Base-by-base conservation (phyloP, 345 rosid genomes). In the Hirschfeldia incana region DNA sequence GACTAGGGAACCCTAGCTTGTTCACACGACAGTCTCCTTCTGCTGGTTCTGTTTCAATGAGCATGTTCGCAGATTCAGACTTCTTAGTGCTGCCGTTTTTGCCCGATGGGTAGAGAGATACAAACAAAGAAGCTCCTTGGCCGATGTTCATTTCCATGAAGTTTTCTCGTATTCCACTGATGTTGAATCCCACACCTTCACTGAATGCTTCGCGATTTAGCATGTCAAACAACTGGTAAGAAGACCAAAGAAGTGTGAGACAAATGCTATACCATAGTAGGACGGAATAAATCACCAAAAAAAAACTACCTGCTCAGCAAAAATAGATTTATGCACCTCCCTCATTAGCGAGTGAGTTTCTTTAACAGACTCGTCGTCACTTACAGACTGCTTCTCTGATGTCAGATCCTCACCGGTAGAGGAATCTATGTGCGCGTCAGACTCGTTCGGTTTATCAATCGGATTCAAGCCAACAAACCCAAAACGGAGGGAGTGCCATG, bases 131-230 rank as follows among this genome's bases (percentile, higher is more conserved):
- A 64, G 85, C 87, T 83, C 91, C 98, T 76, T 87, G 92, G 77
- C 87, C 88, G 10, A 89, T 80, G 87, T 89, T 86, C 80, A 93
- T 80, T 69, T 89, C 94, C 62, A 95, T 78, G 84, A 85, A 87
- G 73, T 91, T 93, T 83, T 95, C 99, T 59, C 83, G 87, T 57
- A 93, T 89, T 78, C 96, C 98, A 72, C 91, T 88, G 65, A 95
- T 88, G 81, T 74, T 93, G 77, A 91, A 88, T 64, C 96, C 96
- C 29, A 67, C 65, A 78, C 94, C 88, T 85, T 89, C 94, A 74
- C 78, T 86, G 72, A 88, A 86, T 70, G 96, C 93, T 85, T 90
- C 98, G 0, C 91, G 89, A 71, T 86, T 91, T 74, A 93, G 86
- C 83, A 90, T 83, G 76, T 93, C 90, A 89, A 93, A 95, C 55